A percentile compares a stretch with the other conserved stretches of the same genome.
These are phyloP conservation scores for Ploettnerulaceae sp. DNA, from an alignment of 2,329 filamentous ascomycete species.

Conservation along the genomic window DNA sequence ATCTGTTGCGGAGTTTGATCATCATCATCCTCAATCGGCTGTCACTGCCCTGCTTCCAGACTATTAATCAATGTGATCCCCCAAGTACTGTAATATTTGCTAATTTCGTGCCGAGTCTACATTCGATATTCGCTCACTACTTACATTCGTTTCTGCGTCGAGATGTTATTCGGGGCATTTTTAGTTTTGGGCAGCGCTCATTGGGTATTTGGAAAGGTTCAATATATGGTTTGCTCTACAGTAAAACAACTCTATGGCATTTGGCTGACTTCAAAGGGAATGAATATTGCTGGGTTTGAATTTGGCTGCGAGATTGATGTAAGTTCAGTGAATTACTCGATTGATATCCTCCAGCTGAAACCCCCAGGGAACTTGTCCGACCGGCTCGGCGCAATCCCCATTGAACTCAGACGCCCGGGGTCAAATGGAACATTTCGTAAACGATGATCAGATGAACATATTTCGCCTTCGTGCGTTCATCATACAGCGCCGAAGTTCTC, in stretches of 20 bases:
- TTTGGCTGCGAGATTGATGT: slow-evolving; percentile 42
- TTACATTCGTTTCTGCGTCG: slow-evolving; percentile 10
- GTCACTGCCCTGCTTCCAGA: background rate
- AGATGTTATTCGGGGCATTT: slow-evolving; percentile 18
- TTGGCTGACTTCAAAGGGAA: slow-evolving; percentile 14
- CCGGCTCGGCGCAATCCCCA: slow-evolving; percentile 13
- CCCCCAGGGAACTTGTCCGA: slow-evolving; percentile 23
- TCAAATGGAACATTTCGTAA: slow-evolving; percentile 46
- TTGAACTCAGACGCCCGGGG: slow-evolving; percentile 23
- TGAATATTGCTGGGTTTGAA: slow-evolving; percentile 45
- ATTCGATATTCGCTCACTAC: slow-evolving; percentile 8
- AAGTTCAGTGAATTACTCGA: background rate
- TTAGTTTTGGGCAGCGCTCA: slow-evolving; percentile 11
- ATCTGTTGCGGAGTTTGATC: slow-evolving; percentile 1
- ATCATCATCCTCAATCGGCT: background rate
- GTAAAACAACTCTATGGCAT: background rate
- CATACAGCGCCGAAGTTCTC: slow-evolving; percentile 58
- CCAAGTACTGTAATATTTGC: background rate
- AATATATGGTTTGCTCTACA: slow-evolving; percentile 17
- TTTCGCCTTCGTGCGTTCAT: slow-evolving; percentile 53
- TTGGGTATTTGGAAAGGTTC: slow-evolving; percentile 20
- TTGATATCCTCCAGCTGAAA: background rate
- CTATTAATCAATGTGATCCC: slow-evolving; percentile 1
- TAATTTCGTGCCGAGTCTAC: background rate
- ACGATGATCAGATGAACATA: slow-evolving; percentile 49